Evolutionary conservation across 2,329 filamentous ascomycete species (phyloP), one percentile per base, ranked within the genome.

Genomic region (Aspergillus pseudoviridinutans): DNA sequence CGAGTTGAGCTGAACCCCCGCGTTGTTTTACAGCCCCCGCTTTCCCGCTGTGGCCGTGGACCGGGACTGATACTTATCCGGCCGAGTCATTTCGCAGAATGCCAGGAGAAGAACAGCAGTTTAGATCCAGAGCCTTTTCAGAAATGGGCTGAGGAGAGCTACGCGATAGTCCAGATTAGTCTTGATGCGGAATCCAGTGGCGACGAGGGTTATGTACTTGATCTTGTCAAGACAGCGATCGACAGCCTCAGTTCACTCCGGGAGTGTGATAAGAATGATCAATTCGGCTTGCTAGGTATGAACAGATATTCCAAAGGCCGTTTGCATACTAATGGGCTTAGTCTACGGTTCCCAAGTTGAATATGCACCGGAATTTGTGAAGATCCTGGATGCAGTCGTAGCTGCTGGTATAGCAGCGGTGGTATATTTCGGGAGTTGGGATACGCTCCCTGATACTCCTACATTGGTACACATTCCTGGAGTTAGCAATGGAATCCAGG

Each of bases 141-240:
- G 59, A 90, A 90, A 71, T 90, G 87, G 87, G 87, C 86, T 0
- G 87, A 90, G 67, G 87, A 90, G 68, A 85, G 87, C 0, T 89
- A 84, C 62, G 76, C 82, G 0, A 85, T 89, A 3, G 84, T 77
- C 0, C 80, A 87, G 67, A 67, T 89, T 2, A 68, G 61, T 0
- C 28, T 71, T 2, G 58, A 66, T 49, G 6, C 27, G 1, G 44
- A 51, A 2, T 35, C 38, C 9, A 60, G 54, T 17, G 51, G 20
- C 10, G 56, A 57, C 0, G 66, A 73, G 28, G 17, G 41, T 14
- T 17, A 14, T 38, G 28, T 66, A 2, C 35, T 49, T 1, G 56
- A 57, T 4, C 49, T 54, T 10, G 50, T 70, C 14, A 50, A 38
- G 3, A 44, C 41, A 9, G 66, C 61, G 1, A 38, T 57, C 5